A percentile compares a stretch with the other conserved stretches of the same genome.
phyloP scores from a whole-genome alignment of 164 flowering plant species.

The Malania oleifera region DNA sequence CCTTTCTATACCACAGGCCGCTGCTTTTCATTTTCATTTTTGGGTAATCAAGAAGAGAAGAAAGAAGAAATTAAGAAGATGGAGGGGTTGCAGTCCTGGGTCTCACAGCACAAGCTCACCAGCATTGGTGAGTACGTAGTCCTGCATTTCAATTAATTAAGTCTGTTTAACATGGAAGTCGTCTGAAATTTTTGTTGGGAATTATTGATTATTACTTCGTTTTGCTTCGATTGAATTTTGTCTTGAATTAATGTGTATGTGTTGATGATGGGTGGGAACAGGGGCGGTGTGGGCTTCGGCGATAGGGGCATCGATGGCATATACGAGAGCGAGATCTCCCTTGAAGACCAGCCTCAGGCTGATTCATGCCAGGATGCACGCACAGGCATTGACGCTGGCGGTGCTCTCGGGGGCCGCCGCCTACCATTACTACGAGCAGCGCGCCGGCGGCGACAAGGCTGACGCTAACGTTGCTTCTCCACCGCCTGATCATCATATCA shows the following conservation, averaged over 20 bases:
- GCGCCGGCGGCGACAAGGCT: neutral
- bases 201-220: too few species aligned
- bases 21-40: too few species aligned
- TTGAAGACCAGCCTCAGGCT: conserved; percentile 75
- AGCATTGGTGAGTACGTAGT: conserved; percentile 49
- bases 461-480: neutral
- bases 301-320: conserved; percentile 59
- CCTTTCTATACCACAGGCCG: neutral
- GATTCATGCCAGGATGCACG: conserved; percentile 94
- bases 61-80: conserved; percentile 22
- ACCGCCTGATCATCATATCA: too few species aligned
- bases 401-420: conserved; percentile 74
- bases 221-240: too few species aligned
- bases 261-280: too few species aligned
- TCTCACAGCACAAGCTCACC: conserved; percentile 75
- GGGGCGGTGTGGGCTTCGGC: conserved; percentile 78
- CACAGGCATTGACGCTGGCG: conserved; percentile 76
- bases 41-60: neutral
- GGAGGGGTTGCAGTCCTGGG: conserved; percentile 63
- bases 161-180: too few species aligned
- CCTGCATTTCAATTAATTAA: too few species aligned
- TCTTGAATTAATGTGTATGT: too few species aligned
- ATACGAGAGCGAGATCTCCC: conserved; percentile 36
- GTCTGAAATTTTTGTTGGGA: too few species aligned
- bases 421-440: conserved; percentile 59